phyloP scores from a whole-genome alignment of 2,329 filamentous ascomycete species.

The Arachnomyces sp. region DNA sequence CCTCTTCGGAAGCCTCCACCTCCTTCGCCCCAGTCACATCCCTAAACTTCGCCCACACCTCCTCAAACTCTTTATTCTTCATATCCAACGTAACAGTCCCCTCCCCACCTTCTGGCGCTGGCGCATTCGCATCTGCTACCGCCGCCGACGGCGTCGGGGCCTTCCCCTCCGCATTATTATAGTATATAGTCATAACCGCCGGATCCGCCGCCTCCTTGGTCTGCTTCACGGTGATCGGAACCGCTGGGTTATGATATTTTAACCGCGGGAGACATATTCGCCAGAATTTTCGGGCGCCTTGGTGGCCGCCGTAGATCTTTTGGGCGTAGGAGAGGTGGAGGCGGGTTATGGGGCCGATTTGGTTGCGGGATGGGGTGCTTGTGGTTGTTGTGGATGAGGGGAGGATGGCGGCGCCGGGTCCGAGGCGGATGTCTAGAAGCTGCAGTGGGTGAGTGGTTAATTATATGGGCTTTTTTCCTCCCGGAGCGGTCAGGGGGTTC shows the following conservation, averaged over 20 bases:
- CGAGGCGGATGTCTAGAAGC: slow-evolving; percentile 68
- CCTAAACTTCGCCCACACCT: slow-evolving; percentile 39
- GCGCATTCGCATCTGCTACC: slow-evolving; percentile 28
- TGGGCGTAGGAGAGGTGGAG: slow-evolving; percentile 38
- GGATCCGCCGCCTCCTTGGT: slow-evolving; percentile 45
- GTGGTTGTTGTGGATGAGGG: slow-evolving; percentile 39
- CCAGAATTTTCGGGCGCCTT: slow-evolving; percentile 73
- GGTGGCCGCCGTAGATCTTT: slow-evolving; percentile 34
- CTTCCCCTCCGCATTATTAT: slow-evolving; percentile 1
- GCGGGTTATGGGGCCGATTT: slow-evolving; percentile 33
- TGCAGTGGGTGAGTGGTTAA: slow-evolving; percentile 32
- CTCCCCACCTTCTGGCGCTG: slow-evolving; percentile 23
- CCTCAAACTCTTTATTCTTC: slow-evolving; percentile 30
- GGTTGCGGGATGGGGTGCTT: slow-evolving; percentile 16
- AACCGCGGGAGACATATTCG: slow-evolving; percentile 70
- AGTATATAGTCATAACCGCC: slow-evolving; percentile 36
- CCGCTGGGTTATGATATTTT: slow-evolving; percentile 86
- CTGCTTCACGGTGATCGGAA: slow-evolving; percentile 76
- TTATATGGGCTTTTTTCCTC: slow-evolving; percentile 15
- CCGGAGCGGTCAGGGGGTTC: slow-evolving; percentile 7
- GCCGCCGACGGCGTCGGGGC: slow-evolving; percentile 9
- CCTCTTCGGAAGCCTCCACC: slow-evolving; percentile 25
- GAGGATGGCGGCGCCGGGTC: slow-evolving; percentile 74
- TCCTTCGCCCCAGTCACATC: slow-evolving; percentile 43
- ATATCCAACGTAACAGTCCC: slow-evolving; percentile 30